Base-by-base conservation (phyloP, 2,329 filamentous ascomycete species). In the Trichoderma pleuroti region DNA sequence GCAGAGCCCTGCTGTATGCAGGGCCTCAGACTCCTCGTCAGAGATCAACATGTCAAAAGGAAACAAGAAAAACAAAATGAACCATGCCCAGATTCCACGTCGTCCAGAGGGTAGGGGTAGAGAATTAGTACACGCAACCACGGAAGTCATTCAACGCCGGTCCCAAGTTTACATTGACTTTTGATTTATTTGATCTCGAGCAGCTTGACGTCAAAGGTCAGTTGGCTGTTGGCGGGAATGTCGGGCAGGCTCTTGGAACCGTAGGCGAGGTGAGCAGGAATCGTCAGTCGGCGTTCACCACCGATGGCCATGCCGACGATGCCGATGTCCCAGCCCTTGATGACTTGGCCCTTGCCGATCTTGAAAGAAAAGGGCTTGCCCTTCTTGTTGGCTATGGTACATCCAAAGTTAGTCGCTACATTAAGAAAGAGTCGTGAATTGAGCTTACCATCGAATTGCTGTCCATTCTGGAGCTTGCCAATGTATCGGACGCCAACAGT, bases 311-410 rank as follows among this genome's bases (percentile, higher is more conserved):
- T 98, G 83, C 97, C 97, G 76, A 88, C 87, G 76, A 99, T 86
- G 83, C 96, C 96, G 74, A 98, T 89, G 81, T 99, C 97, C 97
- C 96, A 98, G 76, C 96, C 96, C 88, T 97, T 96, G 86, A 99
- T 99, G 78, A 99, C 97, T 82, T 98, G 93, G 73, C 94, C 94
- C 80, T 91, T 90, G 76, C 96, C 97, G 72, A 97, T 90, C 87
- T 95, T 97, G 90, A 98, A 98, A 75, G 88, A 88, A 86, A 99
- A 99, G 71, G 97, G 95, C 86, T 97, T 94, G 78, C 96, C 96
- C 86, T 97, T 98, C 88, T 98, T 99, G 88, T 99, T 98, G 82
- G 94, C 93, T 94, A 77, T 70, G 21, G 46, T 26, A 12, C 56
- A 74, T 28, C 21, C 32, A 14, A 12, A 14, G 30, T 67, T 24